Evolutionary conservation across 139 green algal species (phyloP).

Genomic region (Volvox reticuliferus): DNA sequence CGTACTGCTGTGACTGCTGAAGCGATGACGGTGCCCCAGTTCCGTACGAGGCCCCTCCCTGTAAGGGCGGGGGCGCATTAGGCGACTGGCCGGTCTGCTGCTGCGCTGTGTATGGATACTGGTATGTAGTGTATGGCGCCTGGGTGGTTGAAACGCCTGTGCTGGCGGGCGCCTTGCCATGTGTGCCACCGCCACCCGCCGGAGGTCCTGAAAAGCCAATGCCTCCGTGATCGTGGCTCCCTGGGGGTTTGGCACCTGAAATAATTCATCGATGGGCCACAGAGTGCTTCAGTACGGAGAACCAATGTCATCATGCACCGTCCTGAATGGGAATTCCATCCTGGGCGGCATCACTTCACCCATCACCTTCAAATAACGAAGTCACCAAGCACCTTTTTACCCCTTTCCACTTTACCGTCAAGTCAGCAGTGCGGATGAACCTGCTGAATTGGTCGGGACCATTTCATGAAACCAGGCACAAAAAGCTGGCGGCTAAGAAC

Average conservation of each 20-base stretch:
- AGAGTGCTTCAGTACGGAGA: too few species aligned
- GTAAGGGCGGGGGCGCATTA: background rate
- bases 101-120: background rate
- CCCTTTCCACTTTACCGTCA: too few species aligned
- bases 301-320: too few species aligned
- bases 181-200: background rate
- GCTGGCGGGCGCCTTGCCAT: background rate
- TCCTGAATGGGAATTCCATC: too few species aligned
- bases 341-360: too few species aligned
- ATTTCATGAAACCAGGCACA: too few species aligned
- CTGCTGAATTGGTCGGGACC: too few species aligned
- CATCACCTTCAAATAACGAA: too few species aligned
- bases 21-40: background rate
- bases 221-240: slow-evolving; percentile 36
- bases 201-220: slow-evolving; percentile 17
- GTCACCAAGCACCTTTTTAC: too few species aligned
- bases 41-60: background rate
- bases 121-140: slow-evolving; percentile 10
- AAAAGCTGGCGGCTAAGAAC: too few species aligned
- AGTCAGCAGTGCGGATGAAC: too few species aligned
- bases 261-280: background rate
- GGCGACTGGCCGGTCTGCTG: background rate
- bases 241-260: slow-evolving; percentile 31
- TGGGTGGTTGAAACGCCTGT: too few species aligned
- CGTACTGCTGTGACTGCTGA: slow-evolving; percentile 21